phyloP scores from a whole-genome alignment of 805 yeast species.

The Candida berthetii region DNA sequence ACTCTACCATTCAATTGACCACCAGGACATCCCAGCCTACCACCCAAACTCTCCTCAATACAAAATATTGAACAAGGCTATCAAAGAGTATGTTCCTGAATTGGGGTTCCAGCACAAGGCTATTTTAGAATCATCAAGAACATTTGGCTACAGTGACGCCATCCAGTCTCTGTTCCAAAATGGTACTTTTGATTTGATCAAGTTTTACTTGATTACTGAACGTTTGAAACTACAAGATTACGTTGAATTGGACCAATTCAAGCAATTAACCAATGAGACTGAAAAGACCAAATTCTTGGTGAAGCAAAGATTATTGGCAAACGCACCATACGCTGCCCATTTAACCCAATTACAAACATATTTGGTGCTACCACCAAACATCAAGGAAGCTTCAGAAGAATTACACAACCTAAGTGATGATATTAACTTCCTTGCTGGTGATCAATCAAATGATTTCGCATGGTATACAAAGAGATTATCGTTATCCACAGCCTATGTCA shows the following conservation, averaged over 20 bases:
- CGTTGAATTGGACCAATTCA: conserved; percentile 22
- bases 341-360: conserved; percentile 40
- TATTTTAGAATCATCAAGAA: conserved; percentile 41
- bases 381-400: conserved; percentile 53
- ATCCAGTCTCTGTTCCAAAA: conserved; percentile 33
- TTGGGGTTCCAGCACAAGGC: conserved; percentile 46
- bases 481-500: conserved; percentile 63
- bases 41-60: conserved; percentile 29
- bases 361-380: conserved; percentile 59
- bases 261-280: conserved; percentile 27
- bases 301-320: conserved; percentile 41
- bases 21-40: conserved; percentile 14
- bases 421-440: conserved; percentile 74
- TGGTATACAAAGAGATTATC: conserved; percentile 90
- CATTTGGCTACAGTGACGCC: conserved; percentile 45
- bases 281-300: conserved; percentile 38
- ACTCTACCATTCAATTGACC: conserved; percentile 23
- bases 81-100: conserved; percentile 35
- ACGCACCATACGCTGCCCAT: conserved; percentile 27
- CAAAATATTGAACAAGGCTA: conserved; percentile 31
- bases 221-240: conserved; percentile 34
- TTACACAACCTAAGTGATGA: conserved; percentile 79
- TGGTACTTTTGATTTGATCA: conserved; percentile 48
- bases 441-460: conserved; percentile 69
- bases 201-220: conserved; percentile 46